Evolutionary conservation across 2,329 filamentous ascomycete genomes (phyloP).

Genomic region (Ascochyta clinopodiicola): DNA sequence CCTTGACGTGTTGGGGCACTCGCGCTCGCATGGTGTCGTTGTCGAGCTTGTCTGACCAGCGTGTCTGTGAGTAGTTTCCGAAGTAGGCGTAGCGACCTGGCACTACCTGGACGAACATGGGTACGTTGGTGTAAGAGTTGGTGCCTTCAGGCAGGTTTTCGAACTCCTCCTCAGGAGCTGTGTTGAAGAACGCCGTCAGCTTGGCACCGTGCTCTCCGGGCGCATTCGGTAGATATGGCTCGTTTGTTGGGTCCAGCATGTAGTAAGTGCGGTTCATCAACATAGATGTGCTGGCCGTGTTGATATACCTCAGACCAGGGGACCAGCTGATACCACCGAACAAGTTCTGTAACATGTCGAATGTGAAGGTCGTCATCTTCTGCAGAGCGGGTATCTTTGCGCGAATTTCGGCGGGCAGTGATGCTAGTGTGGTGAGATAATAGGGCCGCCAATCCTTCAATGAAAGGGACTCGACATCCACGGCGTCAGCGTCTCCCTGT

Average conservation of each 20-base stretch:
- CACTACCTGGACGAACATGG: constrained; percentile 50
- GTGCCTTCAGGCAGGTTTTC: constrained; percentile 28
- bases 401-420: constrained; percentile 15
- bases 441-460: constrained; percentile 45
- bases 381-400: constrained; percentile 28
- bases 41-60: constrained; percentile 54
- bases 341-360: constrained; percentile 46
- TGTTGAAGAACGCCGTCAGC: constrained; percentile 55
- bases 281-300: constrained; percentile 27
- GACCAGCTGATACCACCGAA: constrained; percentile 51
- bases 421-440: constrained; percentile 43
- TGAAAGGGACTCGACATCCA: constrained; percentile 19
- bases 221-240: constrained; percentile 51
- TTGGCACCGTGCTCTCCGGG: constrained; percentile 56
- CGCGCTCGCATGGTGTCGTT: constrained; percentile 49
- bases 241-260: constrained; percentile 45
- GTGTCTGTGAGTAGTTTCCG: constrained; percentile 55
- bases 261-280: constrained; percentile 51
- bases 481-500: constrained; percentile 1
- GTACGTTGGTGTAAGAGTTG: constrained; percentile 46
- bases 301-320: constrained; percentile 50
- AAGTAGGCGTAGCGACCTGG: constrained; percentile 50
- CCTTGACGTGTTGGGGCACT: constrained; percentile 49
- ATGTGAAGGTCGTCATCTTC: constrained; percentile 46
- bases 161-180: constrained; percentile 38